Percentiles rank a stretch among this genome's conserved stretches.
Evolutionary conservation across 345 rosid species (phyloP).

Genomic region (Adansonia digitata): DNA sequence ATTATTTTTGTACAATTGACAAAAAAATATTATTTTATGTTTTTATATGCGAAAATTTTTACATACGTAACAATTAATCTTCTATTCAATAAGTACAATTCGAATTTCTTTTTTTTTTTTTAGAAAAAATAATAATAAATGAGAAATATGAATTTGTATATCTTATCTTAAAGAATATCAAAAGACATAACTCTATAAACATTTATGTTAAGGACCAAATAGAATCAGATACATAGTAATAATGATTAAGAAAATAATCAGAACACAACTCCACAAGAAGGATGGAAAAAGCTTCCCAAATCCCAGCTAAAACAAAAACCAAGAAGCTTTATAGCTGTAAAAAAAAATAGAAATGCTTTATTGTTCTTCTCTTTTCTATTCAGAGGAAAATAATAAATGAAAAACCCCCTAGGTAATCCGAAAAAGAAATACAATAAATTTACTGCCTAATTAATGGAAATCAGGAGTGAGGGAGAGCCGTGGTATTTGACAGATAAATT

Average conservation of each 20-base stretch:
- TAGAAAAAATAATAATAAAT: too few relatives aligned
- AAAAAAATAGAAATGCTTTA: not conserved
- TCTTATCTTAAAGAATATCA: too few relatives aligned
- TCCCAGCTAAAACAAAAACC: not conserved
- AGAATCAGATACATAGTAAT: not conserved
- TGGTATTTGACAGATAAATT: not conserved
- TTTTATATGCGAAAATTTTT: too few relatives aligned
- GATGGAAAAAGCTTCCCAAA: not conserved
- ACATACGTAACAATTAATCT: not conserved
- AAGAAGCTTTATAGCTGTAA: not conserved
- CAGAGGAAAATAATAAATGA: not conserved
- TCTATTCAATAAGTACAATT: too few relatives aligned
- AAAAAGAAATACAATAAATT: not conserved
- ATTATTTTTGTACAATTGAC: too few relatives aligned
- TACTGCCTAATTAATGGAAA: not conserved
- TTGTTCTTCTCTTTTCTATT: not conserved
- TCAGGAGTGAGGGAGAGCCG: not conserved
- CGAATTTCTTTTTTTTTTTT: too few relatives aligned
- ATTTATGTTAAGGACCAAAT: too few relatives aligned
- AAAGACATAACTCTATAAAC: too few relatives aligned
- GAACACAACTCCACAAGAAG: not conserved
- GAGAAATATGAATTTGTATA: not conserved
- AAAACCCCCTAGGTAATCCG: not conserved
- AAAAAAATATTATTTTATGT: too few relatives aligned
- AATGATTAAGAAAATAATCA: too few relatives aligned